Evolutionary conservation across 176 grass and related monocot genomes (phyloP).

Genomic region (Hordeum vulgare): MorexV3_pseudomolecules_assembly NC_058519.1:24802081-24802580

Average conservation of each 20-base stretch:
- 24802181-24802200: too few relatives aligned
- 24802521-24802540: slow-evolving; percentile 52
- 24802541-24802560: slow-evolving; percentile 41
- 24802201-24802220: too few relatives aligned
- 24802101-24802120: background rate
- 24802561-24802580: slow-evolving; percentile 68
- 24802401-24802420: background rate
- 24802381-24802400: background rate
- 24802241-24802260: too few relatives aligned
- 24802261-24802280: too few relatives aligned
- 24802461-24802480: background rate
- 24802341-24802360: background rate
- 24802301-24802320: too few relatives aligned
- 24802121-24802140: too few relatives aligned
- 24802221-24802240: too few relatives aligned
- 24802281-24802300: too few relatives aligned
- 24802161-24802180: too few relatives aligned
- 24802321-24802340: too few relatives aligned
- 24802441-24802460: background rate
- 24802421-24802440: background rate
- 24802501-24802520: background rate
- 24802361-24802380: background rate
- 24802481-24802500: background rate
- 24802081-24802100: too few relatives aligned
- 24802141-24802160: too few relatives aligned